Evolutionary conservation across 352 stramenopile species (phyloP).

Genomic region (Globisporangium cystogenes): DNA sequence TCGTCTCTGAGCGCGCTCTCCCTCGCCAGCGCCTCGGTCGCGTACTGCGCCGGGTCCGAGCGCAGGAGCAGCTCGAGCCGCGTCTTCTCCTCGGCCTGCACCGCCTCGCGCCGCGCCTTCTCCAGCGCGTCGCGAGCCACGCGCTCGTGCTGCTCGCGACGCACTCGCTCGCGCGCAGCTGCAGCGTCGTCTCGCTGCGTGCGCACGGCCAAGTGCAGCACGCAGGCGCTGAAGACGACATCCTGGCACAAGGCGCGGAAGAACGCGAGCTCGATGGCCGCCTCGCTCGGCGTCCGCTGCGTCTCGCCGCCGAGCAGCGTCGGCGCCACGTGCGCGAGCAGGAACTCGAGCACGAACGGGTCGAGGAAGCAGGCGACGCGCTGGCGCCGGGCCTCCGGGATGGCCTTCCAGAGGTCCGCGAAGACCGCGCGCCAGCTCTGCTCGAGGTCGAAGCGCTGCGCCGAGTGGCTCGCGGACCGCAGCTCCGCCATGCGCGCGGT

Average conservation of each 20-base stretch:
- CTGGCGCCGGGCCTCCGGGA: slow-evolving; percentile 43
- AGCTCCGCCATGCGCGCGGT: slow-evolving; percentile 68
- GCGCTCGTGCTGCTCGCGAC: slow-evolving; percentile 15
- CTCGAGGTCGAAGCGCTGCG: slow-evolving; percentile 34
- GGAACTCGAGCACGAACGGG: slow-evolving; percentile 57
- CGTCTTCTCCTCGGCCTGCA: slow-evolving; percentile 18
- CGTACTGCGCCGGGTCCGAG: slow-evolving; percentile 35
- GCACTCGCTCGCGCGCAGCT: slow-evolving; percentile 4
- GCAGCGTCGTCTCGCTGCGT: slow-evolving; percentile 43
- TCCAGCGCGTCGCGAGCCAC: slow-evolving; percentile 5
- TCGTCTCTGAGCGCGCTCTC: slow-evolving; percentile 26
- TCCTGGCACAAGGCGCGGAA: slow-evolving; percentile 56
- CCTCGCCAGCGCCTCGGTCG: slow-evolving; percentile 27
- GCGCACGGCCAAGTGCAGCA: slow-evolving; percentile 39
- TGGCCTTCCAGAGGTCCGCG: slow-evolving; percentile 46
- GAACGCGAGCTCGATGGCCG: slow-evolving; percentile 53
- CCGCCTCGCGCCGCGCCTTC: slow-evolving; percentile 12
- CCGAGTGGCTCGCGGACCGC: slow-evolving; percentile 22
- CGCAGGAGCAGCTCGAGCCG: slow-evolving; percentile 28
- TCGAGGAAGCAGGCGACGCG: slow-evolving; percentile 53
- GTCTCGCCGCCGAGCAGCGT: slow-evolving; percentile 16
- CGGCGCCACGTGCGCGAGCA: slow-evolving; percentile 37
- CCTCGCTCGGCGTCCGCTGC: slow-evolving; percentile 3
- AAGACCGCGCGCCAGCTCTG: slow-evolving; percentile 37
- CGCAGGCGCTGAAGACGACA: slow-evolving; percentile 46